Evolutionary conservation across 2,329 filamentous ascomycete genomes (phyloP).

Genomic region (Alternaria triticina): DNA sequence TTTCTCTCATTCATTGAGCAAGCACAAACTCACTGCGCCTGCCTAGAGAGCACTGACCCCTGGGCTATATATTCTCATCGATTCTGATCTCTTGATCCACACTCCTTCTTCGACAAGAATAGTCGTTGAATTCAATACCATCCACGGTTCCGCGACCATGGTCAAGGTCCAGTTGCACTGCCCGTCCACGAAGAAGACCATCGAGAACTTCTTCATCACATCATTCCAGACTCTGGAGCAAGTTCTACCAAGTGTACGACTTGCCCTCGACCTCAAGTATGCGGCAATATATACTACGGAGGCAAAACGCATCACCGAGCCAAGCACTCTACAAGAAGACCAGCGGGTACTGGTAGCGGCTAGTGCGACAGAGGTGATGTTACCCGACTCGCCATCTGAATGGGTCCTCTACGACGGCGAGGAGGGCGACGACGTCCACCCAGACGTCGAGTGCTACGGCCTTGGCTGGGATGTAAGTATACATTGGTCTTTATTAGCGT

Average conservation of each 20-base stretch:
- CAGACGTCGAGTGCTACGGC: not conserved
- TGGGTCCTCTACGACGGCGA: conserved; percentile 14
- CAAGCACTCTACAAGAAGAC: conserved; percentile 13
- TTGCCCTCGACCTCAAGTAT: conserved; percentile 12
- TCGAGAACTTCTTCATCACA: conserved; percentile 13
- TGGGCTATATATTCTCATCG: not conserved
- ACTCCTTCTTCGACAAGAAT: not conserved
- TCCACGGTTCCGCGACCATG: not conserved
- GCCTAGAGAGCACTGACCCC: not conserved
- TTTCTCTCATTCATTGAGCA: not conserved
- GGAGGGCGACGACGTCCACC: conserved; percentile 13
- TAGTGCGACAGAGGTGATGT: not conserved
- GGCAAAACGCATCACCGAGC: conserved; percentile 11
- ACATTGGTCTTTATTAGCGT: accelerated
- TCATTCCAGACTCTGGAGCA: conserved; percentile 16
- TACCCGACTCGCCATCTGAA: conserved; percentile 10
- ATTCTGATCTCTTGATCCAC: not conserved
- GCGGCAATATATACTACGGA: conserved; percentile 16
- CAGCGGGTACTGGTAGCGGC: conserved; percentile 17
- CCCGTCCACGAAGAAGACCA: conserved; percentile 8
- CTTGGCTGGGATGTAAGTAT: conserved; percentile 9
- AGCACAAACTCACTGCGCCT: not conserved
- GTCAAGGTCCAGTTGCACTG: conserved; percentile 11
- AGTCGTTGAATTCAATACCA: accelerated
- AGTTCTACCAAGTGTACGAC: conserved; percentile 16